A percentile compares a stretch with the other conserved stretches of the same genome.
These are phyloP conservation scores for Fusarium sp. DNA, from an alignment of 2,329 filamentous ascomycete genomes.

Conservation along the genomic window DNA sequence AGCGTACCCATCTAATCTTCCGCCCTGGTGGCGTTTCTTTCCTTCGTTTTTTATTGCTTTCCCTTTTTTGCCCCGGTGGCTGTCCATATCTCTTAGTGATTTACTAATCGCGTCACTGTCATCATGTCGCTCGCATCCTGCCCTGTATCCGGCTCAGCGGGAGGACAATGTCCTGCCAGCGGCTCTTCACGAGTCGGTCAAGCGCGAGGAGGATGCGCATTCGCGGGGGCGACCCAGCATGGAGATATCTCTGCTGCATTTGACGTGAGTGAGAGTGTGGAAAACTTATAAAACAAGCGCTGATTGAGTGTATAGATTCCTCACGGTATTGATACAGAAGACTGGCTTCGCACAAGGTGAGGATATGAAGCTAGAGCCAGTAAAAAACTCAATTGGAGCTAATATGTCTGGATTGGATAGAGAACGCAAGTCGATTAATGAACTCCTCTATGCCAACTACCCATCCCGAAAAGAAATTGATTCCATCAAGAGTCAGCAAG, in stretches of 20 bases:
- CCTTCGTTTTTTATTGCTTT: neutral
- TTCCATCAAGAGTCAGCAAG: slow-evolving; percentile 55
- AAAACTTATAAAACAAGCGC: fast-evolving
- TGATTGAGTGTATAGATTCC: slow-evolving; percentile 56
- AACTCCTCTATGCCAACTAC: slow-evolving; percentile 62
- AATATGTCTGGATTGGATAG: slow-evolving; percentile 26
- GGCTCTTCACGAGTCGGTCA: slow-evolving; percentile 14
- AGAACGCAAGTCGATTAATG: slow-evolving; percentile 64
- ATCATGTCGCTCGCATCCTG: slow-evolving; percentile 53
- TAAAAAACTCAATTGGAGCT: neutral
- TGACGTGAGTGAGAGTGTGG: slow-evolving; percentile 1
- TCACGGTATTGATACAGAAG: slow-evolving; percentile 60
- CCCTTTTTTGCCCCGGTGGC: slow-evolving; percentile 36
- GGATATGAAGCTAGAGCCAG: neutral
- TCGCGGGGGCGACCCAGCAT: slow-evolving; percentile 35
- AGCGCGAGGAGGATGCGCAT: slow-evolving; percentile 37
- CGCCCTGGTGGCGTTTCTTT: slow-evolving; percentile 34
- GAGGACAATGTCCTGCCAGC: slow-evolving; percentile 45
- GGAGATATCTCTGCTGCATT: slow-evolving; percentile 44
- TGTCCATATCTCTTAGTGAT: slow-evolving; percentile 3
- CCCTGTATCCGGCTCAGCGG: slow-evolving; percentile 52
- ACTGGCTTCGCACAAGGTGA: slow-evolving; percentile 61
- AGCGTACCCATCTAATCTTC: neutral
- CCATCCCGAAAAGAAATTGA: slow-evolving; percentile 59
- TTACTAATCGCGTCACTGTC: neutral